These are phyloP conservation scores for Suillus alpinus DNA, from an alignment of 768 basidiomycete genomes.

Conservation along the genomic window DNA sequence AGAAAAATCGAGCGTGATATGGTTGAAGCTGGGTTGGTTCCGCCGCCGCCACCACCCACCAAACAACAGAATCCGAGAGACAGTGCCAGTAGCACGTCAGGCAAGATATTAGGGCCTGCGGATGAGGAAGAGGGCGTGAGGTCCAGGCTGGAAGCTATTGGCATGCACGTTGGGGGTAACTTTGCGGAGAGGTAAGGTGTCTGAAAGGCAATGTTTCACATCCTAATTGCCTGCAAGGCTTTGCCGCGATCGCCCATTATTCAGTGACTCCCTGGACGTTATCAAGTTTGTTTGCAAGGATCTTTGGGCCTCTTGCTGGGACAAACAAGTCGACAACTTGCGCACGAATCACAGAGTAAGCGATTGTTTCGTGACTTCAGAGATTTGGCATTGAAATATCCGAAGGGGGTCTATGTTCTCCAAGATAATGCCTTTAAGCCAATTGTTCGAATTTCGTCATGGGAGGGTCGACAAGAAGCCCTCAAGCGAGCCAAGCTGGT, in stretches of 20 bases:
- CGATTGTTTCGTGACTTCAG: conserved; percentile 8
- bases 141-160: conserved; percentile 75
- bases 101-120: conserved; percentile 16
- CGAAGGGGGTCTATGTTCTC: conserved; percentile 86
- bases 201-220: background rate
- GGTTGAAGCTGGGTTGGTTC: conserved; percentile 73
- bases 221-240: conserved; percentile 45
- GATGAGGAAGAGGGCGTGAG: conserved; percentile 74
- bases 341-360: conserved; percentile 90
- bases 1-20: conserved; percentile 76
- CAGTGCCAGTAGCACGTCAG: conserved; percentile 30
- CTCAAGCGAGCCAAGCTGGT: conserved; percentile 71
- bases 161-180: conserved; percentile 82
- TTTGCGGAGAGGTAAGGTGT: conserved; percentile 74
- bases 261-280: conserved; percentile 81
- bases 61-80: conserved; percentile 34
- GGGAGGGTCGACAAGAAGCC: conserved; percentile 74
- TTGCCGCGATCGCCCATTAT: conserved; percentile 70
- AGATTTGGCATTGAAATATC: background rate
- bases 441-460: conserved; percentile 75
- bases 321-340: conserved; percentile 94
- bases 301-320: conserved; percentile 88
- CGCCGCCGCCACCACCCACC: conserved; percentile 43
- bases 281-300: conserved; percentile 98
- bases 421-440: conserved; percentile 92